These are phyloP conservation scores for Saprolegnia diclina DNA, from an alignment of 352 stramenopile genomes.

Conservation along the genomic window DNA sequence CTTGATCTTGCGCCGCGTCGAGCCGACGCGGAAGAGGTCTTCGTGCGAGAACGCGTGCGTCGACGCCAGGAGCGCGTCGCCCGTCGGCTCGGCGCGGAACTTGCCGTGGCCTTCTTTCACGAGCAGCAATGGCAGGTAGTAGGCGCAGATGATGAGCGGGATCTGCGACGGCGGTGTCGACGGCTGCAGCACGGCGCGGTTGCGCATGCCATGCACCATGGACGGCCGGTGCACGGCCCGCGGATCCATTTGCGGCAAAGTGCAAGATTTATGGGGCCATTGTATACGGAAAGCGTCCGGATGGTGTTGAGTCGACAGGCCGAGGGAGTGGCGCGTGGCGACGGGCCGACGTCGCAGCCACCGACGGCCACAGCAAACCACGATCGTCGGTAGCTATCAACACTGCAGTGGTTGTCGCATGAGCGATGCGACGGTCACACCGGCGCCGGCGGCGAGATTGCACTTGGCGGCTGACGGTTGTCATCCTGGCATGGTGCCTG, in stretches of 20 bases:
- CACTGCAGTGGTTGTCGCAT: too few relatives aligned
- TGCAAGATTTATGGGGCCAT: not conserved
- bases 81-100: conserved; percentile 13
- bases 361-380: too few relatives aligned
- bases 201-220: not conserved
- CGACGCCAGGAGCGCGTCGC: conserved; percentile 67
- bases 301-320: not conserved
- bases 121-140: not conserved
- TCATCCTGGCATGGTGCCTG: too few relatives aligned
- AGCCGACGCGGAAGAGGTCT: conserved; percentile 37
- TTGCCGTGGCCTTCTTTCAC: not conserved
- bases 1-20: conserved; percentile 54
- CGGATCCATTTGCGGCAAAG: not conserved
- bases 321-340: too few relatives aligned
- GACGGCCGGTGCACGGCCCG: not conserved
- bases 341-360: too few relatives aligned
- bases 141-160: not conserved
- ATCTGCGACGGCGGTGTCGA: not conserved
- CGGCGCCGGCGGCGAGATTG: too few relatives aligned
- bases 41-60: conserved; percentile 70
- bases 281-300: not conserved
- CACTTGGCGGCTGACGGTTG: too few relatives aligned
- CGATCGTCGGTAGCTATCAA: too few relatives aligned
- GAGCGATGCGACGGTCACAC: too few relatives aligned
- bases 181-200: not conserved